Conservation (phyloP, 2,329 filamentous ascomycete species). For the Xylaria sp. region DNA sequence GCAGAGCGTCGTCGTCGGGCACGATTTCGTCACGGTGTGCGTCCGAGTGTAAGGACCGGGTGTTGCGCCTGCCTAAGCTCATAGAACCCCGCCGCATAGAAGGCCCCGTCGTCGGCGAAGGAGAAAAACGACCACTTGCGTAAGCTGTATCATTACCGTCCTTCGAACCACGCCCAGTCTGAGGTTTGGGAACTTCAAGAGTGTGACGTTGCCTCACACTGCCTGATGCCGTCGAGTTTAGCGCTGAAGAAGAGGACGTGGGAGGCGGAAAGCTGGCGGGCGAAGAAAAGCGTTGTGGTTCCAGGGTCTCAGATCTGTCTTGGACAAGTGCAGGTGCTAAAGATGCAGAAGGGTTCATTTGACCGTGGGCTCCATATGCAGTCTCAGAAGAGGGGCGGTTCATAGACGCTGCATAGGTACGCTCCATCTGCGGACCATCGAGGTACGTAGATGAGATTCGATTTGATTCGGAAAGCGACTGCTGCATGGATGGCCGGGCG, state of each 20-base stretch:
- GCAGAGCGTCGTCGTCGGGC: conserved; percentile 87
- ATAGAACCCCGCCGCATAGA: conserved; percentile 81
- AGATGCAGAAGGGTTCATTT: conserved; percentile 40
- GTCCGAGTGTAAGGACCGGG: conserved; percentile 87
- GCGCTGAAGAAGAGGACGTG: conserved; percentile 59
- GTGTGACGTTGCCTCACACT: conserved; percentile 84
- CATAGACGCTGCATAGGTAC: conserved; percentile 32
- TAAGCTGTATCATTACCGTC: conserved; percentile 75
- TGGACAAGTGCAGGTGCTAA: conserved; percentile 45
- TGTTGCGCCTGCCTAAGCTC: conserved; percentile 80
- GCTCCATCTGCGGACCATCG: conserved; percentile 40
- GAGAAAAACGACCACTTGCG: conserved; percentile 85
- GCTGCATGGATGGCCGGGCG: conserved; percentile 48
- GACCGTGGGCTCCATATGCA: conserved; percentile 36
- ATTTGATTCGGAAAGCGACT: conserved; percentile 49
- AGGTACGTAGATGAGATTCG: conserved; percentile 47
- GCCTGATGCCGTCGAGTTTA: conserved; percentile 60
- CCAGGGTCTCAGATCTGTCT: conserved; percentile 45
- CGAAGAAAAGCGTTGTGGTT: conserved; percentile 71
- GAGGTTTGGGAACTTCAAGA: conserved; percentile 81
- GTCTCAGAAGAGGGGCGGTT: conserved; percentile 33
- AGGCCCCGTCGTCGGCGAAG: conserved; percentile 63
- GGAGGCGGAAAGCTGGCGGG: conserved; percentile 65
- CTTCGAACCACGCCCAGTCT: conserved; percentile 73
- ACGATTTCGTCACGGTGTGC: conserved; percentile 82